Conservation (phyloP, 2,329 filamentous ascomycete species). For the Xylariaceae sp. region DNA sequence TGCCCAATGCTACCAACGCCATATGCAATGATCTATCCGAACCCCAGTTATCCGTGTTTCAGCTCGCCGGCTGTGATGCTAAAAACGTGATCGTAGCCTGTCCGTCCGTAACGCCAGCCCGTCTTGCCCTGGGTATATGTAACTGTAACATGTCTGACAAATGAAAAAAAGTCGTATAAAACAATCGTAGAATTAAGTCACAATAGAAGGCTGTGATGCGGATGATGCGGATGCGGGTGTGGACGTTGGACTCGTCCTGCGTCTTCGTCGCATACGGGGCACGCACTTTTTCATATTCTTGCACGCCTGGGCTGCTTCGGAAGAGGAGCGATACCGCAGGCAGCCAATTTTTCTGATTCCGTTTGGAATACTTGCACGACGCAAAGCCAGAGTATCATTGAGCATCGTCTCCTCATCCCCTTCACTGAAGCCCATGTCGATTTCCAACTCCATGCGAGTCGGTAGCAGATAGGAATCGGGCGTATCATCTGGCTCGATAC, state of each 20-base stretch:
- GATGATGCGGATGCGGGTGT: constrained; percentile 11
- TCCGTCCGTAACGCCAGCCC: constrained; percentile 28
- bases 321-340: constrained; percentile 38
- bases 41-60: constrained; percentile 12
- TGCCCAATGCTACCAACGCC: constrained; percentile 33
- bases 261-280: constrained; percentile 40
- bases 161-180: constrained; percentile 14
- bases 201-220: constrained; percentile 17
- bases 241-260: constrained; percentile 20
- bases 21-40: constrained; percentile 22
- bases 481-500: constrained; percentile 20
- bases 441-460: constrained; percentile 31
- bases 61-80: constrained; percentile 33
- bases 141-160: constrained; percentile 27
- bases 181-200: constrained; percentile 23
- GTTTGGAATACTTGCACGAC: constrained; percentile 33
- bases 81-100: constrained; percentile 14
- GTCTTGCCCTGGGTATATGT: constrained; percentile 38
- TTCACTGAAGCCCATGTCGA: constrained; percentile 31
- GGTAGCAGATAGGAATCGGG: constrained; percentile 20
- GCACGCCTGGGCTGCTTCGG: constrained; percentile 37
- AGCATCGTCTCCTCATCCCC: constrained; percentile 29
- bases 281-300: constrained; percentile 40
- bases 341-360: constrained; percentile 37
- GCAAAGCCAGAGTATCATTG: constrained; percentile 27